Evolutionary conservation across 1,284 basidiomycete genomes (phyloP), one percentile per base, ranked within the genome.

Genomic region (Puccinia novopanici): DNA sequence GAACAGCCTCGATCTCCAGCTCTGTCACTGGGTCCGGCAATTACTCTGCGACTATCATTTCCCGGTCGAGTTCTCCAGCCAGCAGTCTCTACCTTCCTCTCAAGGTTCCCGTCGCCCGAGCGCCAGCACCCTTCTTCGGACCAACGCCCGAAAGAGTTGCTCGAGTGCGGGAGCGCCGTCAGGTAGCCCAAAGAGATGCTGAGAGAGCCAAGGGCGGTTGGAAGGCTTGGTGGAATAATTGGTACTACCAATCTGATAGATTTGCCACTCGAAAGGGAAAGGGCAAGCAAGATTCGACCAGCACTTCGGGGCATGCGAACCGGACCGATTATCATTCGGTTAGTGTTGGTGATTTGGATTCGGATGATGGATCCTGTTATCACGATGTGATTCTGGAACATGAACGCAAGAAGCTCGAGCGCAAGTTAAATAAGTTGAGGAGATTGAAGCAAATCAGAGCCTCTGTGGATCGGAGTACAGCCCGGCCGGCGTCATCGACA

Each of bases 141-240:
- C 77, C 77, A 8, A 80, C 77, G 15, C 57, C 77, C 22, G 55
- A 73, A 59, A 52, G 77, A 50, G 70, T 80, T 5, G 70, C 77
- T 40, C 52, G 45, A 48, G 77, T 80, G 10, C 72, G 77, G 34
- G 77, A 72, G 61, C 68, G 57, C 10, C 55, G 68, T 9, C 67
- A 80, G 73, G 77, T 73, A 34, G 68, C 68, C n/a, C 65, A 80
- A 52, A 37, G 70, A 45, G 68, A 80, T 72, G 70, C 68, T 17
- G 57, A 80, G 24, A 54, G 57, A 72, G 77, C 77, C 15, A 61
- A 73, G 52, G 77, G 77, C 42, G 77, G 77, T 5, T 80, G 77
- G 77, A 80, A 73, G 34, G 77, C 68, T 34, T 80, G 77, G 77
- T 80, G 77, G 77, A 72, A 72, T 34, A 63, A 73, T 52, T 80